Evolutionary conservation across 2,329 filamentous ascomycete genomes (phyloP).

Genomic region (Leptographium lundbergii): DNA sequence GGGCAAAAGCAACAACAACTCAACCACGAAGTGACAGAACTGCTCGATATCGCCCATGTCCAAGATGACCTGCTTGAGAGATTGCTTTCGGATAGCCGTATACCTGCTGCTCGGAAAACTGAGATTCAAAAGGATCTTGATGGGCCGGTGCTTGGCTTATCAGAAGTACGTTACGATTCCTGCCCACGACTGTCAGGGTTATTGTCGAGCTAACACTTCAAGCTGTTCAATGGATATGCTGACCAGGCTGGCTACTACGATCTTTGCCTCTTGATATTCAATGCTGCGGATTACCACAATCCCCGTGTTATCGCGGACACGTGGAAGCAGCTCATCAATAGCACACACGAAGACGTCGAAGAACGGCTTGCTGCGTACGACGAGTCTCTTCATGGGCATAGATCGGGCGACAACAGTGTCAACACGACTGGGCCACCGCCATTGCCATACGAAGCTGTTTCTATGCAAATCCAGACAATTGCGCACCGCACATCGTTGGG

Average conservation of each 20-base stretch:
- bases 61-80: conserved; percentile 83
- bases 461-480: conserved; percentile 50
- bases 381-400: conserved; percentile 20
- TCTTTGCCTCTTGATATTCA: conserved; percentile 83
- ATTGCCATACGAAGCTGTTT: conserved; percentile 58
- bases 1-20: conserved; percentile 75
- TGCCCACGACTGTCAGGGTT: background rate
- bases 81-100: conserved; percentile 58
- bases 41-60: conserved; percentile 87
- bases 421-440: conserved; percentile 25
- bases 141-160: conserved; percentile 64
- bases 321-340: conserved; percentile 71
- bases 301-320: conserved; percentile 70
- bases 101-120: conserved; percentile 47
- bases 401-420: conserved; percentile 9
- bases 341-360: conserved; percentile 48
- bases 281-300: conserved; percentile 82
- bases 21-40: conserved; percentile 69
- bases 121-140: conserved; percentile 59
- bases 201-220: conserved; percentile 1
- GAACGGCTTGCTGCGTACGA: conserved; percentile 26
- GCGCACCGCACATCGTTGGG: conserved; percentile 52
- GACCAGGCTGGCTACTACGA: conserved; percentile 85
- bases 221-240: conserved; percentile 89
- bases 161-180: conserved; percentile 42